Evolutionary conservation across 352 stramenopile species (phyloP), one percentile per base, ranked within the genome.

Genomic region (Phytophthora aleatoria): DNA sequence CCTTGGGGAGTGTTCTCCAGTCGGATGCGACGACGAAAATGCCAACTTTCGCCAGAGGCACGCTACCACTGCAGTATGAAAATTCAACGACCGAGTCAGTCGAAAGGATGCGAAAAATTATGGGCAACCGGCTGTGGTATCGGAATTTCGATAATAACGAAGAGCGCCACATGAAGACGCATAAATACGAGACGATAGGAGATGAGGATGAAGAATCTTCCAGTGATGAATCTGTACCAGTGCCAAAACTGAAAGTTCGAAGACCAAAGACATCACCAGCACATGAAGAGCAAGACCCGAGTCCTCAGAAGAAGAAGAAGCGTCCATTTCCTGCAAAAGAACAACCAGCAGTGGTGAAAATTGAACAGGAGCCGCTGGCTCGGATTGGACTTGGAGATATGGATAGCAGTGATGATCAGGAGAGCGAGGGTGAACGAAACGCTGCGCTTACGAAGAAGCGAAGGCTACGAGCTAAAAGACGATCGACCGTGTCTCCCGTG

Each of bases 111-210:
- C 50, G 65, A 2, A 62, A 55, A 44, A 41, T 20, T 12, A 76
- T 74, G 63, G 68, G 64, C 3, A 61, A 47, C 5, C 47, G 33
- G 6, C 53, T 69, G 16, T 79, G 71, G 71, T 57, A 67, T 47
- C 50, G 33, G 28, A 73, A 71, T 28, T 79, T 79, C 35, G 43
- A 43, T 0, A 74, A 74, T n/a, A 79, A 76, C 33, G 55, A 58
- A 43, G 48, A 65, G 15, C 67, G 58, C 2, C 71, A 79, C 39
- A 51, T 55, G 30, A 50, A 49, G 24, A 68, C 71, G 2, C 66
- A 77, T 16, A 36, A 64, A 2, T 74, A 77, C 42, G 65, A 66
- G 20, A 43, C 28, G 9, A 54, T 73, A 16, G 50, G 52, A 2
- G 43, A 42, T 48, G 41, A 56, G 16, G 31, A 48, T 7, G 43